These are phyloP conservation scores for Aspergillus unguis DNA, from an alignment of 2,329 filamentous ascomycete species.

Conservation along the genomic window DNA sequence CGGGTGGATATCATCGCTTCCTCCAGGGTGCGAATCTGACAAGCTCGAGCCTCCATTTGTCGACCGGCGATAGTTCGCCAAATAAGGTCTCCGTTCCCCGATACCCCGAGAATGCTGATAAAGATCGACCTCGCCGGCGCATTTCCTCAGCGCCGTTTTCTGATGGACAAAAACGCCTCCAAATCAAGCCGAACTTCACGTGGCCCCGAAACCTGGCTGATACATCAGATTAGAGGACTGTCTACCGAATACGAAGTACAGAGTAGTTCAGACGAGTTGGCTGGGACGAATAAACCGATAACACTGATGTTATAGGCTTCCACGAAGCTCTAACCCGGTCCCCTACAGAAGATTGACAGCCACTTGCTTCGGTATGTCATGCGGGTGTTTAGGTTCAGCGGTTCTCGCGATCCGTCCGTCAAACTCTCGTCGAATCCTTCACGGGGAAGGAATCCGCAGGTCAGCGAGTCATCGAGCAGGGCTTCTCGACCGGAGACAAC, in stretches of 20 bases:
- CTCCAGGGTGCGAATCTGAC: conserved; percentile 5
- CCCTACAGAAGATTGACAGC: no score
- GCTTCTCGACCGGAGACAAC: conserved; percentile 12
- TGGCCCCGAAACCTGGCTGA: neutral
- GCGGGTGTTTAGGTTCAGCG: conserved; percentile 34
- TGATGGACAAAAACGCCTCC: neutral
- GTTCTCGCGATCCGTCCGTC: conserved; percentile 29
- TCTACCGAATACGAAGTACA: no score
- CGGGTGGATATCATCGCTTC: neutral
- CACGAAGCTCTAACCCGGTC: no score
- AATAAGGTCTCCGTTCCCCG: conserved; percentile 12
- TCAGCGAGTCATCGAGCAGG: conserved; percentile 8
- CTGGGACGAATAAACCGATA: no score
- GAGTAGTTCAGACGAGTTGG: no score
- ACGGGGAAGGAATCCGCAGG: neutral
- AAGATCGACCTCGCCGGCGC: conserved; percentile 11
- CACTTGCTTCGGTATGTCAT: conserved; percentile 24
- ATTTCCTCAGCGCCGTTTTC: neutral
- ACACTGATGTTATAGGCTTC: no score
- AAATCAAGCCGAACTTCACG: conserved; percentile 1
- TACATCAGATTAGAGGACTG: no score
- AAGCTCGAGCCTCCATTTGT: conserved; percentile 12
- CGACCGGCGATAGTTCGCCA: conserved; percentile 5
- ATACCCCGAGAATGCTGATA: conserved; percentile 5
- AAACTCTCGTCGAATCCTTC: conserved; percentile 5